Base-by-base conservation (phyloP, 1,284 basidiomycete genomes). In the Leccinum fuscescens region DNA sequence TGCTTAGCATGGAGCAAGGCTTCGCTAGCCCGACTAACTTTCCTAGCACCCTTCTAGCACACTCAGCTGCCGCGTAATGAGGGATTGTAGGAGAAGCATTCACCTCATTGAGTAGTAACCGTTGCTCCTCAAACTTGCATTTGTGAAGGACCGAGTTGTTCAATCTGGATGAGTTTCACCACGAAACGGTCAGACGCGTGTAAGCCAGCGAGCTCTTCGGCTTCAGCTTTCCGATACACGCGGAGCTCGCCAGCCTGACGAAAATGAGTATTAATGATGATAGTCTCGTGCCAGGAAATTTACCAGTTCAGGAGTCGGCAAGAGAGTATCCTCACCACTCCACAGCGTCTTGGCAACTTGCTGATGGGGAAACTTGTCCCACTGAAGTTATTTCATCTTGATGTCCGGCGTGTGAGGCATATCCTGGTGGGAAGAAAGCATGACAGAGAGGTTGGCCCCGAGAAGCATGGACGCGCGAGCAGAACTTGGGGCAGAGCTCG, bases 101-200 rank as follows among this genome's bases (percentile, higher is more conserved):
- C 59, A 88, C 88, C 66, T 92, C 88, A 60, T 90, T 85, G 52
- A 92, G 79, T 53, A 94, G 78, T 15, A 81, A 73, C 83, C 88
- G 89, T 44, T 86, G 88, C 69, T 96, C 94, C 5, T 93, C 89
- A 72, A 96, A 97, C 27, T 85, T 84, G 61, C 87, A 86, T 67
- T 88, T 89, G 77, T 95, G 98, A 44, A 98, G 94, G 91, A 27
- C 83, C 86, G n/a, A 99, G 81, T 56, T 95, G 90, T 50, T 97
- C 89, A 49, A 98, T 95, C 72, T 98, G 94, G 72, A 99, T 97
- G 48, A 98, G 81, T 67, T 97, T 91, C 42, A 99, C 95, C 88
- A 99, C 96, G 49, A 99, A 84, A 24, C 97, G 87, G 77, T 99
- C 96, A 7, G 97, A 92, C 3, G 93, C 90, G 77, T 98, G 96